Percentiles rank a stretch among this genome's conserved stretches.
These are phyloP conservation scores for Bipolaris victoriae DNA, from an alignment of 2,329 filamentous ascomycete species.

Conservation along the genomic window DNA sequence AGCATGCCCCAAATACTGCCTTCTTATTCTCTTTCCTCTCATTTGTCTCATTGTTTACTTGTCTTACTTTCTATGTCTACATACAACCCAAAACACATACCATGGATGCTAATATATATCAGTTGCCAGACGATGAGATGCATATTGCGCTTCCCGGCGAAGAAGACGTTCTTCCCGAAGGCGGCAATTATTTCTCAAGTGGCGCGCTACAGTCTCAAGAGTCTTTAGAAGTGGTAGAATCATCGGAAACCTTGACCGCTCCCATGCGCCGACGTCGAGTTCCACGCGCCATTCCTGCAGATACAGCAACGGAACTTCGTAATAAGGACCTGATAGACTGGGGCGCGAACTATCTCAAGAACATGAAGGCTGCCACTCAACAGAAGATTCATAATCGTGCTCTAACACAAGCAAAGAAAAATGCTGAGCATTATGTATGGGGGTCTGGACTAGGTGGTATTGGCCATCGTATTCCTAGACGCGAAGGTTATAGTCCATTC, in stretches of 20 bases:
- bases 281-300: conserved; percentile 54
- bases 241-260: conserved; percentile 49
- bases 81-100: not conserved
- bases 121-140: conserved; percentile 35
- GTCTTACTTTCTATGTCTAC: not conserved
- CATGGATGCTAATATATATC: conserved; percentile 23
- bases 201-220: conserved; percentile 16
- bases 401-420: conserved; percentile 62
- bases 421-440: conserved; percentile 67
- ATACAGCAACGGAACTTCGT: conserved; percentile 59
- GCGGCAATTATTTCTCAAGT: conserved; percentile 32
- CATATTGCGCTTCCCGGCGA: conserved; percentile 43
- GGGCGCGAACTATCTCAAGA: conserved; percentile 64
- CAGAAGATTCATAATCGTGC: conserved; percentile 54
- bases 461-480: conserved; percentile 26
- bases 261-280: conserved; percentile 48
- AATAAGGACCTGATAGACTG: conserved; percentile 64
- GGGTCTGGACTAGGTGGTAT: conserved; percentile 63
- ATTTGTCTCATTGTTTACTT: not conserved
- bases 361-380: conserved; percentile 61
- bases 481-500: conserved; percentile 57
- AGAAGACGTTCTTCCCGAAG: conserved; percentile 44
- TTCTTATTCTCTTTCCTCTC: not conserved
- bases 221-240: conserved; percentile 36
- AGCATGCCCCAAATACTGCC: not conserved